phyloP scores from a whole-genome alignment of 164 flowering plant species.

The Stephania yunnanensis region DNA sequence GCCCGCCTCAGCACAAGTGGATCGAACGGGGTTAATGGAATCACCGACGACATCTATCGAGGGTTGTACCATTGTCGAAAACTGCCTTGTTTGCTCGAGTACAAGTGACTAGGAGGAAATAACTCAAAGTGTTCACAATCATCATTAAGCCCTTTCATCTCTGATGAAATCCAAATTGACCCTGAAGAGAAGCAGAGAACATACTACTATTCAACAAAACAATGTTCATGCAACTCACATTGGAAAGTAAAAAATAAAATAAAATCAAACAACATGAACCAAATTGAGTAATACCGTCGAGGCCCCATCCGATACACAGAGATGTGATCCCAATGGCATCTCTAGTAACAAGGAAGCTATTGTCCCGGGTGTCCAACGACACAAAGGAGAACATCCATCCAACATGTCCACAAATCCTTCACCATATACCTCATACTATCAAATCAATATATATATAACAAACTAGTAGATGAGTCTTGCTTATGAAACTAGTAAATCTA shows the following conservation, averaged over 20 bases:
- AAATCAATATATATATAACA: slow-evolving; percentile 1
- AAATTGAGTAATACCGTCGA: slow-evolving; percentile 52
- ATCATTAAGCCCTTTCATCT: slow-evolving; percentile 77
- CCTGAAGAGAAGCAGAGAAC: too few relatives aligned
- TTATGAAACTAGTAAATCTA: neutral
- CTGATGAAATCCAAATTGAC: too few relatives aligned
- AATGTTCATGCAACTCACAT: too few relatives aligned
- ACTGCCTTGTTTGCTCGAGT: slow-evolving; percentile 76
- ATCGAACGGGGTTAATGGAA: slow-evolving; percentile 85
- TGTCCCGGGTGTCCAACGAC: slow-evolving; percentile 67
- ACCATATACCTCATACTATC: slow-evolving; percentile 80
- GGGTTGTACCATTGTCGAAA: slow-evolving; percentile 82
- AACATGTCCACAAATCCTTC: slow-evolving; percentile 85
- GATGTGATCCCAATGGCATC: slow-evolving; percentile 94
- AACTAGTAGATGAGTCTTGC: too few relatives aligned
- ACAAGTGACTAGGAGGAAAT: slow-evolving; percentile 91
- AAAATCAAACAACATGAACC: neutral
- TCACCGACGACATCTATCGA: slow-evolving; percentile 64
- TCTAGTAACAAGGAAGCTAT: slow-evolving; percentile 78
- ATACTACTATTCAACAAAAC: too few relatives aligned
- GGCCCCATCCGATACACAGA: slow-evolving; percentile 94
- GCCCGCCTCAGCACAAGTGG: too few relatives aligned
- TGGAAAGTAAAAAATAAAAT: slow-evolving; percentile 25
- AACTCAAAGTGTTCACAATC: slow-evolving; percentile 84
- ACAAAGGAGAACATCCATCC: slow-evolving; percentile 95